Base-by-base conservation (phyloP, 176 grass and related monocot genomes). In the Panicum miliaceum region DNA sequence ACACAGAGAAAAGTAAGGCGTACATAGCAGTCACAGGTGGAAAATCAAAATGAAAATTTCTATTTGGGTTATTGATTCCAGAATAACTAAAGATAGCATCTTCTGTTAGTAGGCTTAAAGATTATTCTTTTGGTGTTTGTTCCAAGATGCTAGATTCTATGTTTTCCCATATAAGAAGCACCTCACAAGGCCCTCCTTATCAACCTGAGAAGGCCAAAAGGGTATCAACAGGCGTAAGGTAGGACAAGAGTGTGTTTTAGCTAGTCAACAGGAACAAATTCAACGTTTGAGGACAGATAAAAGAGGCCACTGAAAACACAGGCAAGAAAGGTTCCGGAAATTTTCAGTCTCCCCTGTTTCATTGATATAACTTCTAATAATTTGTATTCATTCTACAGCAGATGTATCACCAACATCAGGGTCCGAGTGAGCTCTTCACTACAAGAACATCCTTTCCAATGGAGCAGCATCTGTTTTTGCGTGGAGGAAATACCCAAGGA, bases 331-430 rank as follows among this genome's bases (percentile, higher is more conserved):
- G 85, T 87, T 71, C 67, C 23, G 46, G n/a, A 75, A 23, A 46
- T 54, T 40, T 76, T 71, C 4, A 57, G 26, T 41, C 48, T 13
- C 46, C 63, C 23, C 19, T 16, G 0, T 1, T 45, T 71, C 42
- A 8, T 71, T 61, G 19, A 52, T 84, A 62, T 82, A 76, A 77
- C 26, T 64, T 90, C 62, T 85, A 72, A 77, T 85, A 60, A 22
- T 54, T 63, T 61, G 26, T 76, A 27, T 71, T 69, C 37, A 42
- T 84, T 65, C 62, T 85, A 74, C 66, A 83, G 53, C 57, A 83
- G 87, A 98, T 98, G 95, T 98, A 98, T 90, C 91, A 91, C 68
- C 97, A 96, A 81, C 86, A 95, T 82, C 91, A 94, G 32, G 82
- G 89, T 41, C 65, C 85, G 32, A 90, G 88, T 69, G 92, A 92